Evolutionary conservation across 108 stramenopile genomes (phyloP), one percentile per base, ranked within the genome.

Genomic region (Cyclotella atomus): DNA sequence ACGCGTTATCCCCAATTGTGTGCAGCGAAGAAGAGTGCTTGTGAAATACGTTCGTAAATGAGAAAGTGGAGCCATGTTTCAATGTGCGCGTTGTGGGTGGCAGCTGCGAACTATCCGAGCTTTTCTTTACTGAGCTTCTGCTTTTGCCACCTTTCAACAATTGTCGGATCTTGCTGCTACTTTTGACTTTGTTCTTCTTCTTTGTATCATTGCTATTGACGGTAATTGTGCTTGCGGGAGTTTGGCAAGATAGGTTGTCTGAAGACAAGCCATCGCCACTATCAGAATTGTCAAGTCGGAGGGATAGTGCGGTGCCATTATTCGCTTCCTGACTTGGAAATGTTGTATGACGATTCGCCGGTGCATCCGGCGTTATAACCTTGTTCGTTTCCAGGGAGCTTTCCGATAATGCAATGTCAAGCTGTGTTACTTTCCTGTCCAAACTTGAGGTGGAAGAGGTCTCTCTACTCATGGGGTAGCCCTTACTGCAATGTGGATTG

Each of bases 381-480:
- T 5, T 15, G 29, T 15, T n/a, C n/a, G n/a, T 10, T 15, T 59
- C 57, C 57, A 33, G 16, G 29, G 64, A 44, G 45, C 77, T 66
- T 64, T 78, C 77, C 25, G 77, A 66, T 8, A 60, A 27, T 19
- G 77, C 43, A n/a, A 78, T 65, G 0, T 35, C 21, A 27, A 78
- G 35, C 27, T 70, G 59, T 34, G 41, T 70, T 21, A 61, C 16
- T 50, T 62, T 63, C 27, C 47, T 59, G 10, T n/a, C n/a, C n/a
- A 63, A 65, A 1, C 60, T 52, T 23, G 70, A 66, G 2, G 74
- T 66, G 16, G 59, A 70, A n/a, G 77, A 71, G 3, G 78, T 71
- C 35, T 79, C 78, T 6, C 60, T 63, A 68, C 33, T 79, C 32
- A 79, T 72, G 3, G 78, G 71, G 68, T 72, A 71, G 10, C 70